These are phyloP conservation scores for Silene uniflora DNA, from an alignment of 148 eudicot genomes.

Conservation along the genomic window DNA sequence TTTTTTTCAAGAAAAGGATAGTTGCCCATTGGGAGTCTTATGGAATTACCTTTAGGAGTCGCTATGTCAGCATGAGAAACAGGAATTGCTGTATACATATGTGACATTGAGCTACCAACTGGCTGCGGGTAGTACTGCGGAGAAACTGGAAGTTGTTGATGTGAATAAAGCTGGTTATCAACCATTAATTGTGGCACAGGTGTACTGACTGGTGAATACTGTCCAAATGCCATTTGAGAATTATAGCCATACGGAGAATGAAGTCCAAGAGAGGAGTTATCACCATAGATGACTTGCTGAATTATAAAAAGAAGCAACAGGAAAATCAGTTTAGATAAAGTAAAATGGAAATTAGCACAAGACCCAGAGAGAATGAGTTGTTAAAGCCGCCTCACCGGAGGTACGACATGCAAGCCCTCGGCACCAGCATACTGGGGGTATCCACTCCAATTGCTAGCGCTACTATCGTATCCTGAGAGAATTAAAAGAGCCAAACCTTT, in stretches of 20 bases:
- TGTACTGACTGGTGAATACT: conserved; percentile 77
- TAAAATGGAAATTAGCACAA: neutral
- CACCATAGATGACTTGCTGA: conserved; percentile 65
- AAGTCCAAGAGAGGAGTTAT: conserved; percentile 64
- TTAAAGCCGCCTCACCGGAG: conserved; percentile 63
- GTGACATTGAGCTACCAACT: conserved; percentile 66
- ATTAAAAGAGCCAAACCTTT: neutral
- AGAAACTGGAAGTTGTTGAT: conserved; percentile 75
- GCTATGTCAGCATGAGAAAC: conserved; percentile 66
- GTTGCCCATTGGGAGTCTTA: neutral
- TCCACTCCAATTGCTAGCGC: conserved; percentile 65
- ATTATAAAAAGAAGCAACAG: conserved; percentile 17
- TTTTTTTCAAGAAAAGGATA: neutral
- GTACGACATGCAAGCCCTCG: conserved; percentile 74
- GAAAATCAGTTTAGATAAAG: neutral
- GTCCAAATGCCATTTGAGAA: conserved; percentile 85
- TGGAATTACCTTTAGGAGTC: conserved; percentile 47
- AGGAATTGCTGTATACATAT: conserved; percentile 56
- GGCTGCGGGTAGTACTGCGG: conserved; percentile 73
- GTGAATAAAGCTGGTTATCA: conserved; percentile 79
- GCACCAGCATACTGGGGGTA: conserved; percentile 73
- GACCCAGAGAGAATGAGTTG: neutral
- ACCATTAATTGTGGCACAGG: conserved; percentile 81
- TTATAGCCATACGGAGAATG: conserved; percentile 79
- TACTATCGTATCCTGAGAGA: conserved; percentile 66